Conservation (phyloP, 2,329 filamentous ascomycete species). For the Uncinocarpus reesii region DNA sequence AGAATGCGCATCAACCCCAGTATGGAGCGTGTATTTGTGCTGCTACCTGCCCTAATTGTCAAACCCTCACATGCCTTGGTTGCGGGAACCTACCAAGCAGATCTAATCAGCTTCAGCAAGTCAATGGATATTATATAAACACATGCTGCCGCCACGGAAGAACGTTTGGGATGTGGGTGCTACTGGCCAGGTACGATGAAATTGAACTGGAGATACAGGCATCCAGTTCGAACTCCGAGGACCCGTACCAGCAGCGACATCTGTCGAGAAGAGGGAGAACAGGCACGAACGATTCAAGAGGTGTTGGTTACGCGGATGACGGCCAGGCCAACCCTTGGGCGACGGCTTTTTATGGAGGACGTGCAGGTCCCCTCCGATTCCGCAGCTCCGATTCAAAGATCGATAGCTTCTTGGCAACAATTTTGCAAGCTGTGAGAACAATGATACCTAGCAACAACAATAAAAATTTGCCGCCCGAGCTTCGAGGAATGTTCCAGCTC, state of each 20-base stretch:
- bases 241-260: not conserved
- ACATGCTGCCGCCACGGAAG: conserved; percentile 31
- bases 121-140: conserved; percentile 10
- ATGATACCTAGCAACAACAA: conserved; percentile 12
- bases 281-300: conserved; percentile 12
- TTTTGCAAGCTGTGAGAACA: conserved; percentile 21
- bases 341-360: conserved; percentile 9
- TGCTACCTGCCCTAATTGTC: conserved; percentile 12
- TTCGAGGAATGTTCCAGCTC: conserved; percentile 28
- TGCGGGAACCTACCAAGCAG: conserved; percentile 11
- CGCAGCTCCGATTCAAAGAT: conserved; percentile 13
- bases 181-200: conserved; percentile 32
- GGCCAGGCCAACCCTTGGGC: conserved; percentile 6
- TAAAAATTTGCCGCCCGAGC: conserved; percentile 22
- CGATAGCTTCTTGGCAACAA: conserved; percentile 22
- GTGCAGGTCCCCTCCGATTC: conserved; percentile 9
- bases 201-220: conserved; percentile 16
- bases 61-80: conserved; percentile 14
- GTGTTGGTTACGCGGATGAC: conserved; percentile 15
- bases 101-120: conserved; percentile 3
- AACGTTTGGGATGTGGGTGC: conserved; percentile 28
- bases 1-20: conserved; percentile 4
- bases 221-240: conserved; percentile 10
- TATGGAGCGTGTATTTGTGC: conserved; percentile 10
- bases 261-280: conserved; percentile 8